Evolutionary conservation across 495 filamentous ascomycete genomes (phyloP).

Genomic region (Hypoxylon fuscum): DNA sequence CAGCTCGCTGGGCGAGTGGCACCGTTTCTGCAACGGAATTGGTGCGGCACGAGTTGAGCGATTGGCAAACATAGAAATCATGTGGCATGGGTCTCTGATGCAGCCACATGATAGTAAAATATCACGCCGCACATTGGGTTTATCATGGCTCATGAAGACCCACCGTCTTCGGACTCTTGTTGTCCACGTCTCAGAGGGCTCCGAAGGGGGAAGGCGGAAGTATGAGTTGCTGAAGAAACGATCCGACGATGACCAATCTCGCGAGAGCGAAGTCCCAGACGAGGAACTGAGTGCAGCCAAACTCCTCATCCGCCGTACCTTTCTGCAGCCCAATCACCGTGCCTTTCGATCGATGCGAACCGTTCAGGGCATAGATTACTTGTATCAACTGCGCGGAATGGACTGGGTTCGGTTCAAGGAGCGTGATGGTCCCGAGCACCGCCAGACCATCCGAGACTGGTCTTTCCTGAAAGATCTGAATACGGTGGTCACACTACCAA

Average conservation of each 20-base stretch:
- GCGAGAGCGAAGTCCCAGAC: neutral
- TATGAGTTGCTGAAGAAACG: no score
- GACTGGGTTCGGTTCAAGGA: slow-evolving; percentile 49
- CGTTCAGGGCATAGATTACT: slow-evolving; percentile 51
- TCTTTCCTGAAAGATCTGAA: slow-evolving; percentile 48
- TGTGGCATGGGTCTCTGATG: slow-evolving; percentile 42
- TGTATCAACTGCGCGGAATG: slow-evolving; percentile 51
- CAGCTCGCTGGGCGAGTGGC: slow-evolving; percentile 53
- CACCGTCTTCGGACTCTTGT: slow-evolving; percentile 46
- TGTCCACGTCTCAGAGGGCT: slow-evolving; percentile 48
- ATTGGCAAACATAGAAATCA: slow-evolving; percentile 49
- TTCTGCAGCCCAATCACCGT: slow-evolving; percentile 46
- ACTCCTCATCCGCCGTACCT: slow-evolving; percentile 39
- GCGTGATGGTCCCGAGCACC: slow-evolving; percentile 1
- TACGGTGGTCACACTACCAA: slow-evolving; percentile 27
- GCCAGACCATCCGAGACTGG: slow-evolving; percentile 40
- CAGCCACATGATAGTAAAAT: slow-evolving; percentile 3
- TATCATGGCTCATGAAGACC: slow-evolving; percentile 42
- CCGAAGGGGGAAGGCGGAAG: slow-evolving; percentile 35
- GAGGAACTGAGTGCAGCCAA: slow-evolving; percentile 6
- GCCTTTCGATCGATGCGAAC: slow-evolving; percentile 43
- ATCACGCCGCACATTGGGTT: slow-evolving; percentile 40
- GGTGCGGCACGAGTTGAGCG: slow-evolving; percentile 43
- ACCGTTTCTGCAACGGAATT: slow-evolving; percentile 50
- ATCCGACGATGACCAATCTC: neutral